Percentiles rank a stretch among this genome's conserved stretches.
phyloP scores from a whole-genome alignment of 495 filamentous ascomycete genomes.

The Penicillium pancosmium region DNA sequence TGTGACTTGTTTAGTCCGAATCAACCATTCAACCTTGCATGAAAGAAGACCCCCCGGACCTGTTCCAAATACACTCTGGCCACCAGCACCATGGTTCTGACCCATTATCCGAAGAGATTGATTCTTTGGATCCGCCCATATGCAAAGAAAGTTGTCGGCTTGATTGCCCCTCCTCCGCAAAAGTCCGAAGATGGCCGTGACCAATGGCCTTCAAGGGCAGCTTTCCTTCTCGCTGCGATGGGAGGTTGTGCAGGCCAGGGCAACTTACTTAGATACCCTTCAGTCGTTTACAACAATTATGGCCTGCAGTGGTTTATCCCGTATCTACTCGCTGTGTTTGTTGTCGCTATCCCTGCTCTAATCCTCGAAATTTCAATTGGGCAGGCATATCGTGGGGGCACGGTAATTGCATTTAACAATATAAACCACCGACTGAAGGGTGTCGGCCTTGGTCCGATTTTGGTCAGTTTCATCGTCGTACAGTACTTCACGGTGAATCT shows the following conservation, averaged over 20 bases:
- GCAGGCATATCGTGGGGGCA: constrained; percentile 44
- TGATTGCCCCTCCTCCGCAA: constrained; percentile 28
- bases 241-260: constrained; percentile 32
- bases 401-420: constrained; percentile 43
- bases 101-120: constrained; percentile 17
- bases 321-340: constrained; percentile 35
- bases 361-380: constrained; percentile 46
- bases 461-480: constrained; percentile 41
- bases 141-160: constrained; percentile 14
- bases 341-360: constrained; percentile 49
- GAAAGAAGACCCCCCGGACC: background rate
- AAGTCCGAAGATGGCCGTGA: constrained; percentile 32
- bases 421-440: constrained; percentile 39
- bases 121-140: constrained; percentile 25
- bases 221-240: constrained; percentile 31
- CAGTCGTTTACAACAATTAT: constrained; percentile 31
- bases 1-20: background rate
- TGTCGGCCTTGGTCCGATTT: constrained; percentile 35
- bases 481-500: constrained; percentile 42
- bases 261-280: constrained; percentile 31
- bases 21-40: background rate
- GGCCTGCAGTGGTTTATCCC: constrained; percentile 38
- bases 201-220: constrained; percentile 29
- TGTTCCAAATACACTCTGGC: too few species aligned
- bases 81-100: background rate